phyloP scores from a whole-genome alignment of 2,329 filamentous ascomycete genomes.

The Botryotinia convoluta region DNA sequence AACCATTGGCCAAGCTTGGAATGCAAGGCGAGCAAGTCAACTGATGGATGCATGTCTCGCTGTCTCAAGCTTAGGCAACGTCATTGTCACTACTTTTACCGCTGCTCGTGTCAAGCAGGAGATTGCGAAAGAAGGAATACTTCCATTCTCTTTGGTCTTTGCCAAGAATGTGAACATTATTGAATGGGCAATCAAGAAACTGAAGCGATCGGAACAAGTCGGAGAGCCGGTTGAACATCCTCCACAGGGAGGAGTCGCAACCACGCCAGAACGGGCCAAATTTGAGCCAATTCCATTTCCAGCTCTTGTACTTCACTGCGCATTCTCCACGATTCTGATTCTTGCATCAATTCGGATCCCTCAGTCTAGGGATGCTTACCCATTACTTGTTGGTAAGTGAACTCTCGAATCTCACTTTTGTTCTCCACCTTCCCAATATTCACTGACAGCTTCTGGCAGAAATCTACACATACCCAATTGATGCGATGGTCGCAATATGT shows the following conservation, averaged over 20 bases:
- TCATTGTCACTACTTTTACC: conserved; percentile 56
- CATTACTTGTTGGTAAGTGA: conserved; percentile 17
- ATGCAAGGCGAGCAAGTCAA: conserved; percentile 27
- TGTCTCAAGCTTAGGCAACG: conserved; percentile 47
- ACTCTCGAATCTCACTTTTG: neutral
- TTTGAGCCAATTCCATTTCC: conserved; percentile 14
- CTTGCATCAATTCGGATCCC: conserved; percentile 18
- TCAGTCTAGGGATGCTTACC: conserved; percentile 14
- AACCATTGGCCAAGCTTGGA: conserved; percentile 36
- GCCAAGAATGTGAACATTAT: conserved; percentile 46
- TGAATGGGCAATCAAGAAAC: conserved; percentile 34
- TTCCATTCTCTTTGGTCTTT: conserved; percentile 41
- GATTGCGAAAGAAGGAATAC: conserved; percentile 57
- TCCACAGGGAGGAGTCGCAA: conserved; percentile 35
- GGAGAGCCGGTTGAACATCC: conserved; percentile 30
- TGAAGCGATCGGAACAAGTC: conserved; percentile 8
- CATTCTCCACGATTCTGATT: conserved; percentile 24
- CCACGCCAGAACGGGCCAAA: neutral
- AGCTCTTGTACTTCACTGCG: conserved; percentile 31
- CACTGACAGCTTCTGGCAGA: conserved; percentile 35
- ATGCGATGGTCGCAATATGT: conserved; percentile 35
- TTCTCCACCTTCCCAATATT: neutral
- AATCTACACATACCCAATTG: conserved; percentile 44
- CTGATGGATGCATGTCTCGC: conserved; percentile 50
- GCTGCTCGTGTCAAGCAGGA: conserved; percentile 57